A percentile compares a stretch with the other conserved stretches of the same genome.
phyloP scores from a whole-genome alignment of 306 rosid genomes.

The Fragaria vesca region DNA sequence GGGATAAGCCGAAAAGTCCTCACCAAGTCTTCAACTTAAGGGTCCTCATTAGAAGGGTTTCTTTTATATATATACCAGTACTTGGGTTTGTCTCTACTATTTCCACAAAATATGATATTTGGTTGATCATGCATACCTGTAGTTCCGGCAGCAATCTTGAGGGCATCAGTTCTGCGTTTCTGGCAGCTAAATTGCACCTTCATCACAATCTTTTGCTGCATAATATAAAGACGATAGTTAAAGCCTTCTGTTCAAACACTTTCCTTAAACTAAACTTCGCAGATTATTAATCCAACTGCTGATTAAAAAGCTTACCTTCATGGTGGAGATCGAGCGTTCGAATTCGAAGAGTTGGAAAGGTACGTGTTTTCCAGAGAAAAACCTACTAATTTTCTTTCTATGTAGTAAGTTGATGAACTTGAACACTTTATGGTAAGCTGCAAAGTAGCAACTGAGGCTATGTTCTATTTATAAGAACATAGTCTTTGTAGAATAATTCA shows the following conservation, averaged over 20 bases:
- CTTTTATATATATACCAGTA: background rate
- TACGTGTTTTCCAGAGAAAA: background rate
- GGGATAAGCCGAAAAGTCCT: too few relatives aligned
- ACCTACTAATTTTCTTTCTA: background rate
- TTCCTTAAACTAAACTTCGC: background rate
- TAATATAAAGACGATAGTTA: background rate
- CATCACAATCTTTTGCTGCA: slow-evolving; percentile 30
- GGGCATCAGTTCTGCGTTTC: slow-evolving; percentile 32
- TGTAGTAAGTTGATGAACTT: background rate
- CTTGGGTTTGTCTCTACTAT: background rate
- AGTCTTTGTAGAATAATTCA: background rate
- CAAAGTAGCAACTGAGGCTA: background rate
- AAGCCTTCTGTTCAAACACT: background rate
- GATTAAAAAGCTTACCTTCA: background rate
- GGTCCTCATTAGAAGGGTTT: too few relatives aligned
- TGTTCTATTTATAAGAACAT: background rate
- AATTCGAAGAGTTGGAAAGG: background rate
- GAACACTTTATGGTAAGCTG: background rate
- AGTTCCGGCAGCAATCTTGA: slow-evolving; percentile 32
- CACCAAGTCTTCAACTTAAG: too few relatives aligned
- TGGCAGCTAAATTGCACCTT: slow-evolving; percentile 22
- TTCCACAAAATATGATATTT: background rate
- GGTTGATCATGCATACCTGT: slow-evolving; percentile 4
- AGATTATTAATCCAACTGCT: background rate
- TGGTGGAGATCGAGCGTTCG: background rate